Conservation (phyloP, 352 stramenopile genomes). For the Phytophthora pisi region DNA sequence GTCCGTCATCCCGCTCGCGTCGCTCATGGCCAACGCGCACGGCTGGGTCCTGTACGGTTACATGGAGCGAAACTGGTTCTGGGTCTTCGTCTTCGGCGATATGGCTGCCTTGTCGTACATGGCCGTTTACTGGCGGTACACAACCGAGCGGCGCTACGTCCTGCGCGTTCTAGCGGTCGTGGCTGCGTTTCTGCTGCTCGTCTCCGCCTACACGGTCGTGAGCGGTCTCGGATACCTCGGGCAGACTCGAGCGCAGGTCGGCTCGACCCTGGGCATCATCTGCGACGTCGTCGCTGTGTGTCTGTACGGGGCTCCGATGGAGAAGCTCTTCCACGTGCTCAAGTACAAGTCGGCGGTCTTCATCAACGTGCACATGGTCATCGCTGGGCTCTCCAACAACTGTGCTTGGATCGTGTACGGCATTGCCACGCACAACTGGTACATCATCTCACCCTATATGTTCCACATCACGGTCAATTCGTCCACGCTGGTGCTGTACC, state of each 20-base stretch:
- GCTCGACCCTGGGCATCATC: slow-evolving; percentile 36
- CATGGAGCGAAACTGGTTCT: slow-evolving; percentile 46
- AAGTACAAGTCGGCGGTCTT: slow-evolving; percentile 37
- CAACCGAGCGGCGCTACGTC: slow-evolving; percentile 31
- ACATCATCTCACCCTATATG: slow-evolving; percentile 30
- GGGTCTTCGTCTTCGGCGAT: slow-evolving; percentile 42
- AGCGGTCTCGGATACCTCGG: slow-evolving; percentile 26
- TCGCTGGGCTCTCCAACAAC: slow-evolving; percentile 43
- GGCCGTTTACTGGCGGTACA: slow-evolving; percentile 50
- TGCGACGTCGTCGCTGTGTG: slow-evolving; percentile 33
- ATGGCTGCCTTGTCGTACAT: slow-evolving; percentile 42
- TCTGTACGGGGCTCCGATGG: slow-evolving; percentile 47
- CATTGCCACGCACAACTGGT: slow-evolving; percentile 27
- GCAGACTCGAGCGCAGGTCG: slow-evolving; percentile 30
- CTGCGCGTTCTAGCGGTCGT: slow-evolving; percentile 24
- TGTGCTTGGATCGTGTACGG: slow-evolving; percentile 51
- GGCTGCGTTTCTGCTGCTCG: slow-evolving; percentile 23
- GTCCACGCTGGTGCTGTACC: slow-evolving; percentile 30
- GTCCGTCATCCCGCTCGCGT: slow-evolving; percentile 44
- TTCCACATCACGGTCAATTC: slow-evolving; percentile 24
- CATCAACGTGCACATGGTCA: slow-evolving; percentile 52
- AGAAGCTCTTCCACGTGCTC: slow-evolving; percentile 49
- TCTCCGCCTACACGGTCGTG: slow-evolving; percentile 43
- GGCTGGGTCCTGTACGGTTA: slow-evolving; percentile 50
- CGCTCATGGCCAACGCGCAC: slow-evolving; percentile 42